phyloP scores from a whole-genome alignment of 176 grass and related monocot species.

The Themeda triandra region DNA sequence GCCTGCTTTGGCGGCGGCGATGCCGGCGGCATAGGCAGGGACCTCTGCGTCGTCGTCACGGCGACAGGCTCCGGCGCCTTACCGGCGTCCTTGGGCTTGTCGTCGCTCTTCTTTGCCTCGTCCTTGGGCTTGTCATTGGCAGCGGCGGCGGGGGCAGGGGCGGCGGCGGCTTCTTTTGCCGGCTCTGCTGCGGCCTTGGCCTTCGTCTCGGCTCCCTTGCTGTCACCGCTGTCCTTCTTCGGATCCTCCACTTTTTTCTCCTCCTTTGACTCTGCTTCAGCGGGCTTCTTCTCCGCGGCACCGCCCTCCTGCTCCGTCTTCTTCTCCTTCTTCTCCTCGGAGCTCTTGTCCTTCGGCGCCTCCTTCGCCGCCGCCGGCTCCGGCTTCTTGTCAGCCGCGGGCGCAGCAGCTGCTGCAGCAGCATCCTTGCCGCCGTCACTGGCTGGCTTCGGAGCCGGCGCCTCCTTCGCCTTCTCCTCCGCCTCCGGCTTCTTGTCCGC shows the following conservation, averaged over 20 bases:
- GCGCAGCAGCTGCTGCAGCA: background rate
- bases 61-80: background rate
- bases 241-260: conserved; percentile 17
- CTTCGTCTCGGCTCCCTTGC: conserved; percentile 24
- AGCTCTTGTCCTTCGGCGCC: background rate
- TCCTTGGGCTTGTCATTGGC: conserved; percentile 4
- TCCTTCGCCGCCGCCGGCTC: conserved; percentile 6
- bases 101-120: conserved; percentile 10
- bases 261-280: conserved; percentile 10
- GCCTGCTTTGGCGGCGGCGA: background rate
- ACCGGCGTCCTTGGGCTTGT: background rate
- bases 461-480: background rate
- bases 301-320: conserved; percentile 4
- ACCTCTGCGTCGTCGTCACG: conserved; percentile 13
- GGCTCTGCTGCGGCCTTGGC: conserved; percentile 34
- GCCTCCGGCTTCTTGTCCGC: conserved; percentile 42
- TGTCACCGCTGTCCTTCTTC: conserved; percentile 30
- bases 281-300: conserved; percentile 25
- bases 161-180: conserved; percentile 12
- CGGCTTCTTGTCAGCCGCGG: conserved; percentile 6
- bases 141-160: background rate
- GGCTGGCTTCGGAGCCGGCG: too few species aligned
- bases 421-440: background rate
- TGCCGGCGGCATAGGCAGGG: background rate
- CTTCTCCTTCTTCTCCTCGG: conserved; percentile 10